Evolutionary conservation across 2,329 filamentous ascomycete species (phyloP).

Genomic region (Aphanoascus verrucosus): DNA sequence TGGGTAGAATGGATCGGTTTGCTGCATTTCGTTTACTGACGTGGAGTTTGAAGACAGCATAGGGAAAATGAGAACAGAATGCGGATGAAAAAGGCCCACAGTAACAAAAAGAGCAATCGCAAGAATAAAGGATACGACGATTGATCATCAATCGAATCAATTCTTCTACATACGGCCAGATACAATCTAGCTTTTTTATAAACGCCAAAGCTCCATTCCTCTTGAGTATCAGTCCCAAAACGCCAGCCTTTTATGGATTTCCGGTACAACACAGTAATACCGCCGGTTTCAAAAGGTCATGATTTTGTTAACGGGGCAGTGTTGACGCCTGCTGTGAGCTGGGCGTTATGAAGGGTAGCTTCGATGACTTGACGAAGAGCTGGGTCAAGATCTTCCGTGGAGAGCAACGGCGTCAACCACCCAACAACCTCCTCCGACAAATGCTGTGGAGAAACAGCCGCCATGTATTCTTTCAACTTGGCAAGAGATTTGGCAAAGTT

Average conservation of each 20-base stretch:
- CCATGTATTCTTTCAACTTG: conserved; percentile 46
- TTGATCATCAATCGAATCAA: neutral
- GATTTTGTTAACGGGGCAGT: neutral
- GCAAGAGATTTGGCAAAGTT: conserved; percentile 57
- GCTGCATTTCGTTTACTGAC: neutral
- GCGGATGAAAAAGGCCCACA: conserved; percentile 50
- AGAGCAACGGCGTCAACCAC: conserved; percentile 40
- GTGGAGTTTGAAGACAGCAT: conserved; percentile 37
- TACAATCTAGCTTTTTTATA: neutral
- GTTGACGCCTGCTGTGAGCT: conserved; percentile 17
- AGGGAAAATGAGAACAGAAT: conserved; percentile 48
- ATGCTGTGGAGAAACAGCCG: conserved; percentile 24
- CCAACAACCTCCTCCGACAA: conserved; percentile 40
- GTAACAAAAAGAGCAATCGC: conserved; percentile 50
- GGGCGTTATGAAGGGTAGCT: conserved; percentile 29
- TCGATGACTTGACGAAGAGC: conserved; percentile 44
- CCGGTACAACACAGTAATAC: neutral
- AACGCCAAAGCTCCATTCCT: neutral
- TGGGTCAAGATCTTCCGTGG: conserved; percentile 41
- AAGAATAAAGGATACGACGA: conserved; percentile 25
- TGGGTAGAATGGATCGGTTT: conserved; percentile 24
- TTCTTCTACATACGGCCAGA: too few relatives aligned
- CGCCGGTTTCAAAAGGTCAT: neutral
- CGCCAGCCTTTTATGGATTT: neutral
- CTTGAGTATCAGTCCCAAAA: neutral